A percentile compares a stretch with the other conserved stretches of the same genome.
Conservation (phyloP, 2,329 filamentous ascomycete species). For the Pseudocercospora macadamiae region DNA sequence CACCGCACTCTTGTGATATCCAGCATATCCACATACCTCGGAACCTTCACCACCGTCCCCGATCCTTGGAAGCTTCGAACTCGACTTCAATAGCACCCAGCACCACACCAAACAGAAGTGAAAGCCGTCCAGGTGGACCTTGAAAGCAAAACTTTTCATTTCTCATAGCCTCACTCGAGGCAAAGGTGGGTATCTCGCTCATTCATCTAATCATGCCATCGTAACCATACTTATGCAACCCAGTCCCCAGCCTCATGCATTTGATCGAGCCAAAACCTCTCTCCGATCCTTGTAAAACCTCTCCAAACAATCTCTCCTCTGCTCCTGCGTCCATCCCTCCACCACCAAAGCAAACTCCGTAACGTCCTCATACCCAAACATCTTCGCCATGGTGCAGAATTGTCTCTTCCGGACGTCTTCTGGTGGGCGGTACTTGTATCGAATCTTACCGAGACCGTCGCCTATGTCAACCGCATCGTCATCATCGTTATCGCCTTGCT, state of each 20-base stretch:
- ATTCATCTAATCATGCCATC: not conserved
- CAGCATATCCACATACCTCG: too few species aligned
- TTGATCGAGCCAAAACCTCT: not conserved
- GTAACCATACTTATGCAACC: not conserved
- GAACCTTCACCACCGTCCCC: too few species aligned
- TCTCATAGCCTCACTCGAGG: not conserved
- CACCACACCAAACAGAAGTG: too few species aligned
- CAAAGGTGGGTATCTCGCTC: not conserved
- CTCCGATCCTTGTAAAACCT: conserved; percentile 71
- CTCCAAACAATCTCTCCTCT: conserved; percentile 77
- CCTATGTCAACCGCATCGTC: conserved; percentile 33
- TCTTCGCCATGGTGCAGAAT: conserved; percentile 86
- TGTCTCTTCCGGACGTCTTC: conserved; percentile 75
- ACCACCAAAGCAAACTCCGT: conserved; percentile 88
- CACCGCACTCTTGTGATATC: too few species aligned
- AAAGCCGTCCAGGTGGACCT: not conserved
- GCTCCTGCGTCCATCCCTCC: conserved; percentile 84
- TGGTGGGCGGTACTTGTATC: conserved; percentile 71
- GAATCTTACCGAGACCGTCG: conserved; percentile 42
- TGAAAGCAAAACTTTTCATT: not conserved
- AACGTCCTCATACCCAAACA: conserved; percentile 70
- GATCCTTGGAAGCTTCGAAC: too few species aligned
- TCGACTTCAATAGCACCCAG: too few species aligned
- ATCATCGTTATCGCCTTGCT: conserved; percentile 20
- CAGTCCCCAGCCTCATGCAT: not conserved